Base-by-base conservation (phyloP, 768 basidiomycete species). In the Mycena kentingensis region DNA sequence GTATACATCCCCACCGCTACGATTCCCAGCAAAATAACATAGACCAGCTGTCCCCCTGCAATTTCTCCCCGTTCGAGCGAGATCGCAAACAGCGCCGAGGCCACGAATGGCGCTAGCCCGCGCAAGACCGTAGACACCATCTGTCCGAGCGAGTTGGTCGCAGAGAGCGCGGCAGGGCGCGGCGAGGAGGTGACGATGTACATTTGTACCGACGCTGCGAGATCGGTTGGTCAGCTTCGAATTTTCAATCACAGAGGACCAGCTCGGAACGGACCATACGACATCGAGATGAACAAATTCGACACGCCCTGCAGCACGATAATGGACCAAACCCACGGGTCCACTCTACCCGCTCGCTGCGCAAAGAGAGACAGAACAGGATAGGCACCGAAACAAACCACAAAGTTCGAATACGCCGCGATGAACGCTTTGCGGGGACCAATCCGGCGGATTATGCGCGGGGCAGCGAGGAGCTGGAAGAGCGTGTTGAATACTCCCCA, bases 11-110 rank as follows among this genome's bases (percentile, higher is more conserved):
- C 68, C 5, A 68, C 38, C 26, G 67, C 37, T 12, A 63, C 64
- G 7, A 70, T 44, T 2, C 43, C 63, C 21, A 73, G 50, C 15
- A 77, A 57, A 10, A 77, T 35, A 19, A 70, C 60, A 58, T 74
- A 78, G 2, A 75, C 74, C 54, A 77, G 61, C 46, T 76, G 71
- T 1, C 82, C 82, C 1, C 78, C 77, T 1, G 72, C 61, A 35
- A 81, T 66, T 34, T 76, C 68, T n/a, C n/a, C n/a, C 32, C 62
- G 63, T 51, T 81, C 67, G 7, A 78, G 43, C 0, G 82, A 82
- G 0, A 81, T 57, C 1, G 85, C 78, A 57, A 82, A 85, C 15
- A 85, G 64, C 1, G 84, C 83, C 2, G 81, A 77, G 5, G 83
- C 75, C 18, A 77, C 58, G 12, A 79, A 72, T 0, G 84, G 84